Evolutionary conservation across 2,329 filamentous ascomycete species (phyloP).

Genomic region (Ophiostoma ips): DNA sequence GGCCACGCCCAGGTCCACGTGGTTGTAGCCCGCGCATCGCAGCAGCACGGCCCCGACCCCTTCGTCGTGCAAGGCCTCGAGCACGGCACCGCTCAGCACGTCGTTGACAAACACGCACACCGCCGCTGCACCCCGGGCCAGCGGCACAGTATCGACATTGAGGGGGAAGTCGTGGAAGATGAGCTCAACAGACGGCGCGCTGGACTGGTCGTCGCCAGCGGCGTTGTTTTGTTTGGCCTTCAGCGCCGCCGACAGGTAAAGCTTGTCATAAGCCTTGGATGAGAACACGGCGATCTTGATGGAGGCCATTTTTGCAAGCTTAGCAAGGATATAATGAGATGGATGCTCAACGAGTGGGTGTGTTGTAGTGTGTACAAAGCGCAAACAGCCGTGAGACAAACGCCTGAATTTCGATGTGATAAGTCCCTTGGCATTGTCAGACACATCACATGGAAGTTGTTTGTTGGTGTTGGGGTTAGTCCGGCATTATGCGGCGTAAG

Average conservation of each 20-base stretch:
- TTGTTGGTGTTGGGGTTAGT: too few relatives aligned
- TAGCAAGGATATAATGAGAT: too few relatives aligned
- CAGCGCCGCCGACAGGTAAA: constrained; percentile 34
- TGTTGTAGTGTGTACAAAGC: too few relatives aligned
- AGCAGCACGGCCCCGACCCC: constrained; percentile 47
- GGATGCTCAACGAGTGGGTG: too few relatives aligned
- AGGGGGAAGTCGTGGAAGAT: constrained; percentile 46
- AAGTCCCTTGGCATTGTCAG: too few relatives aligned
- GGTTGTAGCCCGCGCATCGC: constrained; percentile 56
- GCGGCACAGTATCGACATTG: constrained; percentile 37
- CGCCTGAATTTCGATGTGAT: too few relatives aligned
- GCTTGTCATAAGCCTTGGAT: constrained; percentile 18
- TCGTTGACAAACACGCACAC: constrained; percentile 61
- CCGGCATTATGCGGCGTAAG: too few relatives aligned
- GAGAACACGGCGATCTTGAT: constrained; percentile 1
- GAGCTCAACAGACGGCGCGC: constrained; percentile 27
- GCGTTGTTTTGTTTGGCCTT: constrained; percentile 18
- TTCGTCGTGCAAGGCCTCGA: constrained; percentile 31
- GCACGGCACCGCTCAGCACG: constrained; percentile 34
- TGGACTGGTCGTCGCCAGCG: not conserved
- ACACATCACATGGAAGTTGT: too few relatives aligned
- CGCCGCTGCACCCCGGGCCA: constrained; percentile 38
- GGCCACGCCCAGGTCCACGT: constrained; percentile 46
- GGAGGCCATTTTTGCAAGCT: not conserved
- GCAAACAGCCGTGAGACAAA: too few relatives aligned